phyloP scores from a whole-genome alignment of 371 early-diverging fungal genomes.

The Actinomortierella ambigua region DNA sequence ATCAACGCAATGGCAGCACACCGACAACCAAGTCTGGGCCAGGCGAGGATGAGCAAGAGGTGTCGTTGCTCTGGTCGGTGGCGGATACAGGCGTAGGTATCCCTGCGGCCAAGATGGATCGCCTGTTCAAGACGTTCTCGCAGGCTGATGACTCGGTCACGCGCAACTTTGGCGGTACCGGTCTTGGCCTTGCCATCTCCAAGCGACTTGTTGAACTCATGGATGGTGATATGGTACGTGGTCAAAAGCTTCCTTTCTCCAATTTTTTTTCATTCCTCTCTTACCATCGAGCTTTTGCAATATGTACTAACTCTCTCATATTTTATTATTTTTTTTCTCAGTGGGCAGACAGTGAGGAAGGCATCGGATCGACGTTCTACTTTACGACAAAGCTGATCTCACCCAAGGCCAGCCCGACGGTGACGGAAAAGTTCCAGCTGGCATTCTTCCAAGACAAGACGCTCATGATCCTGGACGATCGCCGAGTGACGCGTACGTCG shows the following conservation, averaged over 20 bases:
- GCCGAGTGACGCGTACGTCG: conserved; percentile 33
- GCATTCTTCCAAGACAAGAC: conserved; percentile 38
- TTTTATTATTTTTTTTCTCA: conserved; percentile 3
- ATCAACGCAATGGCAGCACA: too few relatives aligned
- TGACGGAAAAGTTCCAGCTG: conserved; percentile 32
- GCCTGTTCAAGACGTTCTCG: conserved; percentile 65
- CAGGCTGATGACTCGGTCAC: conserved; percentile 68
- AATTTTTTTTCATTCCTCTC: neutral
- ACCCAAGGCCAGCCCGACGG: conserved; percentile 24
- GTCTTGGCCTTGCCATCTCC: conserved; percentile 63
- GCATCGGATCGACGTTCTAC: conserved; percentile 43
- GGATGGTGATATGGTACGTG: conserved; percentile 58
- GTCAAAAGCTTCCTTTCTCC: too few relatives aligned
- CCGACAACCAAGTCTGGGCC: too few relatives aligned
- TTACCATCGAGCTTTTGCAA: too few relatives aligned
- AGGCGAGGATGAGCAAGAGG: conserved; percentile 2
- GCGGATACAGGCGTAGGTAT: conserved; percentile 71
- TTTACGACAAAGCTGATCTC: conserved; percentile 30
- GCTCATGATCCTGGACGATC: conserved; percentile 36
- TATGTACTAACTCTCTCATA: neutral
- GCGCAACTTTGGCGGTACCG: conserved; percentile 56
- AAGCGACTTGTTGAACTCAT: conserved; percentile 59
- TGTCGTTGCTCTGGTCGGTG: conserved; percentile 39
- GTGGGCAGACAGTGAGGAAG: conserved; percentile 44
- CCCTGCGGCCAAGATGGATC: conserved; percentile 53